Conservation (phyloP, 2,329 filamentous ascomycete genomes). For the Claviceps paspali region DNA sequence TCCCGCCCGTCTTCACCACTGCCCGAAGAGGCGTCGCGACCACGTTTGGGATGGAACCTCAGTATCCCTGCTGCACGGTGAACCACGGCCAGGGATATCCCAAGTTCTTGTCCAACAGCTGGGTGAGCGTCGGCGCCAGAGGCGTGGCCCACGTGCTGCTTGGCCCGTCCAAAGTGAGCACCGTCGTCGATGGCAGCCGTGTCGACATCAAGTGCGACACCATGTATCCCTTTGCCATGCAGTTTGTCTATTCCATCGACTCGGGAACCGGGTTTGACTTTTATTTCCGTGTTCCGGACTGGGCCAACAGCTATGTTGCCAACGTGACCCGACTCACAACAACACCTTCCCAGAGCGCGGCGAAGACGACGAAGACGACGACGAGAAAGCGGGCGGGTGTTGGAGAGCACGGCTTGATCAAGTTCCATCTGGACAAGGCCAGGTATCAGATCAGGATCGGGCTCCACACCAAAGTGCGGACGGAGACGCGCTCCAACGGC, state of each 20-base stretch:
- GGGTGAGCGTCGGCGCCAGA: constrained; percentile 23
- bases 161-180: constrained; percentile 25
- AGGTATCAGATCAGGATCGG: constrained; percentile 9
- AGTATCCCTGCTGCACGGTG: constrained; percentile 41
- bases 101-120: constrained; percentile 35
- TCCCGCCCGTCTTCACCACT: constrained; percentile 27
- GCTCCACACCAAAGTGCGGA: constrained; percentile 9
- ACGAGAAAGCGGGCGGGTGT: not conserved
- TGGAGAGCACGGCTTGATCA: constrained; percentile 9
- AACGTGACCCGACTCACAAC: not conserved
- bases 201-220: constrained; percentile 31
- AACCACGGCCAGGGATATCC: constrained; percentile 43
- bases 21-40: constrained; percentile 22
- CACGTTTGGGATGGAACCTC: constrained; percentile 34
- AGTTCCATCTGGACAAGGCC: constrained; percentile 9
- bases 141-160: constrained; percentile 36
- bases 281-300: constrained; percentile 16
- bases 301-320: constrained; percentile 5
- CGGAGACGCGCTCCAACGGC: constrained; percentile 14
- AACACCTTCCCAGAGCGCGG: not conserved
- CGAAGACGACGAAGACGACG: not conserved
- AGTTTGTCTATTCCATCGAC: constrained; percentile 14
- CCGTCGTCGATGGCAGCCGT: constrained; percentile 15
- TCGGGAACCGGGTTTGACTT: constrained; percentile 13
- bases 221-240: constrained; percentile 25